Base-by-base conservation (phyloP, 768 basidiomycete genomes). In the Clavulina sp. region DNA sequence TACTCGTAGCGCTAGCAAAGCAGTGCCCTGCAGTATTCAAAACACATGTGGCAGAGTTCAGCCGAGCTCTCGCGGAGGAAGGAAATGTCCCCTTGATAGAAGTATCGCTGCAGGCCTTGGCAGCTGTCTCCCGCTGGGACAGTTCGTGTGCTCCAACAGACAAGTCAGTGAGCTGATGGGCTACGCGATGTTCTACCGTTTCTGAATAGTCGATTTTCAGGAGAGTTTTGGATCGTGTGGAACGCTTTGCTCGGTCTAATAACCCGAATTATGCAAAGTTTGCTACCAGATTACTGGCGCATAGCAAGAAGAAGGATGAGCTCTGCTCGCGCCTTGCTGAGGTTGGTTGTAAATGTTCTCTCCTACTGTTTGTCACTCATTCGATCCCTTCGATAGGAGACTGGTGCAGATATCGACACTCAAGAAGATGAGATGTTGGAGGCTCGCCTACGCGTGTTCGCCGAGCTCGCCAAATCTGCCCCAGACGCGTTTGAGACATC, bases 261-360 rank as follows among this genome's bases (percentile, higher is more conserved):
- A 74, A 81, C 49, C 67, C 70, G 24, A 72, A 75, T 21, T 77
- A 81, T 55, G 83, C 87, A 19, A 96, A 96, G 63, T 92, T 86
- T 62, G 84, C 88, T 1, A 77, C 84, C 2, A 75, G 89, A 21
- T 69, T 84, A 31, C 60, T 93, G 21, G 75, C 80, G 1, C 73
- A 72, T 49, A 70, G 71, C 34, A 75, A 73, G 57, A 70, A 76
- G 41, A 68, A 73, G 13, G 70, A 70, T 4, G 67, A 73, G 2
- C 56, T 69, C 1, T 78, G 80, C 56, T 60, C 63, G 1, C 65
- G 74, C 6, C 68, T 86, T 6, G 69, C 88, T 29, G 76, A 84
- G 57, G 91, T 89, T 56, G 48, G 71, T 62, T 43, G 4, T 29
- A n/a, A 29, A 16, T 24, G 6, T 29, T 48, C 2, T 32, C 32